phyloP scores from a whole-genome alignment of 2,329 filamentous ascomycete species.

The Cladosporium colombiae region DNA sequence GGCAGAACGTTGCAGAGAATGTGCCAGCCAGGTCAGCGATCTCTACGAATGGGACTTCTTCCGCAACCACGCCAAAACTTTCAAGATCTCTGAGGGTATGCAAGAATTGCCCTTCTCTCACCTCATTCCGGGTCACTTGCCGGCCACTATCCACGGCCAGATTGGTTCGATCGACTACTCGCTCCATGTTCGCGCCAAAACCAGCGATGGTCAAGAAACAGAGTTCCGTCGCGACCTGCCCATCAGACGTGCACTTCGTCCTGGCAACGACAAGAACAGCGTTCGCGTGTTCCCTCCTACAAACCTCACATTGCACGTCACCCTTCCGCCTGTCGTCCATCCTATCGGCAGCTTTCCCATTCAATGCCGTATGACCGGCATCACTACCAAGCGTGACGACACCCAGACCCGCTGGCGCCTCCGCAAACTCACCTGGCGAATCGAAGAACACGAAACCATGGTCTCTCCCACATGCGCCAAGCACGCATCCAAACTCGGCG shows the following conservation, averaged over 20 bases:
- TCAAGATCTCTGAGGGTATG: conserved; percentile 52
- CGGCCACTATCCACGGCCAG: conserved; percentile 74
- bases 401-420: conserved; percentile 83
- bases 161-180: conserved; percentile 76
- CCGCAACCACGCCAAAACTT: conserved; percentile 47
- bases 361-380: conserved; percentile 79
- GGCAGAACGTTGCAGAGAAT: conserved; percentile 74
- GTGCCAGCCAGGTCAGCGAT: conserved; percentile 69
- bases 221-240: conserved; percentile 68
- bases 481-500: conserved; percentile 67
- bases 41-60: conserved; percentile 80
- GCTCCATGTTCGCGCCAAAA: conserved; percentile 67
- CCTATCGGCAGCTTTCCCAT: conserved; percentile 81
- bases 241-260: conserved; percentile 76
- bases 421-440: conserved; percentile 87
- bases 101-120: conserved; percentile 89
- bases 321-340: conserved; percentile 80
- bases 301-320: conserved; percentile 82
- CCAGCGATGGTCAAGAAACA: conserved; percentile 62
- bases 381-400: conserved; percentile 68
- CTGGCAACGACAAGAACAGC: conserved; percentile 80
- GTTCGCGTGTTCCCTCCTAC: conserved; percentile 95
- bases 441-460: conserved; percentile 83
- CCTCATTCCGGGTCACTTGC: conserved; percentile 81
- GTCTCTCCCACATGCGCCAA: conserved; percentile 77